Conservation (phyloP, 352 stramenopile genomes). For the Phytophthora kernoviae region DNA sequence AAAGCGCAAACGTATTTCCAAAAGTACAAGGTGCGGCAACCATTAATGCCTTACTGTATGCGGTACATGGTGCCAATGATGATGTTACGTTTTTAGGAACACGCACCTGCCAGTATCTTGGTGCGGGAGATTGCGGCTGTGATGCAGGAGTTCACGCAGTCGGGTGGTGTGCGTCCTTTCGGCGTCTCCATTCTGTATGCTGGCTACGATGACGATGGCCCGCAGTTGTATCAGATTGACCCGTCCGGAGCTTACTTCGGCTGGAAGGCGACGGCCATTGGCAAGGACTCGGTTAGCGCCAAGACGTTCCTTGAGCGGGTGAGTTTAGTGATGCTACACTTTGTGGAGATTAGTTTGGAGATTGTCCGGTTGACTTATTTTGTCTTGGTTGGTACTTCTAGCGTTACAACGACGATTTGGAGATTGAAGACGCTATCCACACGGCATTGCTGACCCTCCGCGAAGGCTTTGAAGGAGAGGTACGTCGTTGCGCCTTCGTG, state of each 20-base stretch:
- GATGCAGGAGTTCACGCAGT: conserved; percentile 99
- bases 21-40: conserved; percentile 89
- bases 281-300: conserved; percentile 97
- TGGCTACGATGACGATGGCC: conserved; percentile 97
- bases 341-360: no score
- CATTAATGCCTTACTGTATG: background rate
- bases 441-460: conserved; percentile 98
- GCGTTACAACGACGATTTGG: conserved; percentile 96
- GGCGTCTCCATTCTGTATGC: conserved; percentile 98
- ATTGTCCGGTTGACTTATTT: conserved; percentile 3
- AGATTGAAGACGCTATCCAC: conserved; percentile 99
- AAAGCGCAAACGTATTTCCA: conserved; percentile 96
- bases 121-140: conserved; percentile 96
- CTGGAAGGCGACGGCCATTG: conserved; percentile 99
- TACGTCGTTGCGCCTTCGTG: conserved; percentile 16
- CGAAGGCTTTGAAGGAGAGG: conserved; percentile 98
- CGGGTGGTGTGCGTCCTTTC: conserved; percentile 97
- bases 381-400: conserved; percentile 25
- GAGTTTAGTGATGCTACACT: no score
- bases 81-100: conserved; percentile 38
- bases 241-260: conserved; percentile 98
- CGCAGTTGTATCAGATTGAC: conserved; percentile 98
- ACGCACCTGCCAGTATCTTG: conserved; percentile 95
- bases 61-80: background rate
- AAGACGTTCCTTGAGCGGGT: conserved; percentile 99